Evolutionary conservation across 148 eudicot genomes (phyloP).

Genomic region (Vaccinium macrocarpon): DNA sequence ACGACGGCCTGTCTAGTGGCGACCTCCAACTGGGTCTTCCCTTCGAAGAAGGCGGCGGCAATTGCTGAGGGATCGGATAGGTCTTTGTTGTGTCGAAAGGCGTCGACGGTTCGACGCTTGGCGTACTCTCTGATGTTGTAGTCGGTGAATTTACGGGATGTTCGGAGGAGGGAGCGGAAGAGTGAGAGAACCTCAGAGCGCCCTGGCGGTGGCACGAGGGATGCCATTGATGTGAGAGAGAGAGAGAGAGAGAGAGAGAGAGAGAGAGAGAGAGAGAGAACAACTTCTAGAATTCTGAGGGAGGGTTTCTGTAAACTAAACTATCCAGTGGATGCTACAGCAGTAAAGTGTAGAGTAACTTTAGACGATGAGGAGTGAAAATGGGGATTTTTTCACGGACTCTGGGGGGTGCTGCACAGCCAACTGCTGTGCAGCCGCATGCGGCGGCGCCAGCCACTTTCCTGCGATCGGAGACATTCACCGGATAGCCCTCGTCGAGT

Average conservation of each 20-base stretch:
- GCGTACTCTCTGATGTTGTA: conserved; percentile 77
- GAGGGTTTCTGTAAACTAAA: no score
- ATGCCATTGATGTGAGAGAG: conserved; percentile 23
- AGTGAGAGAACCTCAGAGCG: conserved; percentile 53
- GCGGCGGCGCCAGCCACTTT: no score
- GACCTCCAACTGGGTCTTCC: conserved; percentile 51
- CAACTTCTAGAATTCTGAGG: no score
- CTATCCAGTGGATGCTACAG: no score
- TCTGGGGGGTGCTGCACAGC: no score
- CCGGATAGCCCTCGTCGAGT: no score
- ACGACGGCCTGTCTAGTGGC: conserved; percentile 56
- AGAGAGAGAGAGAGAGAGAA: no score
- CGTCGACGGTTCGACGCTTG: conserved; percentile 59
- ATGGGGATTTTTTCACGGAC: no score
- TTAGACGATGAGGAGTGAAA: no score
- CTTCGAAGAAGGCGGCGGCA: conserved; percentile 51
- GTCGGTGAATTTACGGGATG: conserved; percentile 54
- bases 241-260: neutral
- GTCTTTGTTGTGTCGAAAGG: conserved; percentile 48
- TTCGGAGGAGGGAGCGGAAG: conserved; percentile 55
- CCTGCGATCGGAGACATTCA: no score
- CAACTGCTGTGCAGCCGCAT: no score
- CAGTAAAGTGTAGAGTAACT: no score
- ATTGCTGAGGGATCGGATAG: conserved; percentile 45
- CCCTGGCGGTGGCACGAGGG: conserved; percentile 28